Evolutionary conservation across 73 alveolate genomes (phyloP).

Genomic region (Paramecium tetraurelia): DNA sequence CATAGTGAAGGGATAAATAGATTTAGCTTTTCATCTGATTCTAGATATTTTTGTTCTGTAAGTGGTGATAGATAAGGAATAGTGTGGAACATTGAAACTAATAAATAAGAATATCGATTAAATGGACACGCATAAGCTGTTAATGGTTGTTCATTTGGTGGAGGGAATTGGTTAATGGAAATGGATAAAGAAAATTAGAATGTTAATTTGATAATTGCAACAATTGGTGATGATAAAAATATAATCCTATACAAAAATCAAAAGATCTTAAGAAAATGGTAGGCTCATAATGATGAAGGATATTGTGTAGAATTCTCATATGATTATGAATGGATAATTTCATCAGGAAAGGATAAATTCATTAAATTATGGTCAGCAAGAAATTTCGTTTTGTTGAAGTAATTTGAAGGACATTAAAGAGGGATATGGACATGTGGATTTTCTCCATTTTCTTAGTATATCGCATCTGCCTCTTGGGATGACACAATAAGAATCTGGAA

Average conservation of each 20-base stretch:
- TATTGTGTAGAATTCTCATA: background rate
- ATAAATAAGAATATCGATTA: background rate
- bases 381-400: background rate
- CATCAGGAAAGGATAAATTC: conserved; percentile 1
- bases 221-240: background rate
- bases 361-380: background rate
- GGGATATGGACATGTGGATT: conserved; percentile 8
- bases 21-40: background rate
- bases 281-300: background rate
- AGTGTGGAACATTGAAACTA: background rate
- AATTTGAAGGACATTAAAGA: conserved; percentile 21
- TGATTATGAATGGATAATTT: background rate
- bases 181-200: background rate
- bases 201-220: background rate
- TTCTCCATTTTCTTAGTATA: conserved; percentile 11
- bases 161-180: background rate
- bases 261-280: background rate
- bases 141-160: background rate
- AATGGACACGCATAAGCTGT: background rate
- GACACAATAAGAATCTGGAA: conserved; percentile 39
- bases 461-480: conserved; percentile 26
- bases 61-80: background rate
- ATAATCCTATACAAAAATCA: background rate
- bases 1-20: background rate
- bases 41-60: background rate